Base-by-base conservation (phyloP, 805 yeast species). In the Cephaloascus fragrans region DNA sequence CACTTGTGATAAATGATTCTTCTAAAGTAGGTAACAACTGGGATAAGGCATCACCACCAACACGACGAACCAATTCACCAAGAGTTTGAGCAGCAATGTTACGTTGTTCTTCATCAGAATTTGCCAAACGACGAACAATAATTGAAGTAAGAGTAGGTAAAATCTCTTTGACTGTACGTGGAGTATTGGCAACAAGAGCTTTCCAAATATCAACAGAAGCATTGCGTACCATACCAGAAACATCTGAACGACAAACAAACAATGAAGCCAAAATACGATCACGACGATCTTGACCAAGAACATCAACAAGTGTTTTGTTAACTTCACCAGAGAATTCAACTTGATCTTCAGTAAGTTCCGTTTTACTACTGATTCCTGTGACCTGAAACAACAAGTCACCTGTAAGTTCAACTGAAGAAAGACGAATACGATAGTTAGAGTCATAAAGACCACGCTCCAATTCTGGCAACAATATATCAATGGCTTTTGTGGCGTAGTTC, bases 171-270 rank as follows among this genome's bases (percentile, higher is more conserved):
- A 93, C 83, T 3, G 96, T 85, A 54, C 84, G 79, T 34, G 98
- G 97, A 18, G 98, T 93, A 57, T 93, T 93, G 36, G 95, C 84
- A 38, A 93, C 97, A 54, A 93, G 69, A 0, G 96, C 87, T 63
- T 89, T 89, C 99, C 99, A 93, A 36, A 93, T 87, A 51, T 93
- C 96, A 43, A 86, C 77, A 10, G 97, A 80, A 19, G 95, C 84
- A 47, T 78, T 78, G 51, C 98, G 80, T 19, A 93, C 99, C 47
- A 80, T 71, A 48, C 86, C 86, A 31, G 93, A 75, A 32, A 80
- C 75, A 66, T 93, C 99, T 12, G 95, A 85, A 59, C 98, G 88
- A 59, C 97, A 89, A 26, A 93, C 79, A 59, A 88, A 93, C 48
- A 93, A 67, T n/a, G 89, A 69, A 1, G 97, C 75, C 49, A 93